These are phyloP conservation scores for Haplosporangium sp. DNA, from an alignment of 371 early-diverging fungal species.

Conservation along the genomic window DNA sequence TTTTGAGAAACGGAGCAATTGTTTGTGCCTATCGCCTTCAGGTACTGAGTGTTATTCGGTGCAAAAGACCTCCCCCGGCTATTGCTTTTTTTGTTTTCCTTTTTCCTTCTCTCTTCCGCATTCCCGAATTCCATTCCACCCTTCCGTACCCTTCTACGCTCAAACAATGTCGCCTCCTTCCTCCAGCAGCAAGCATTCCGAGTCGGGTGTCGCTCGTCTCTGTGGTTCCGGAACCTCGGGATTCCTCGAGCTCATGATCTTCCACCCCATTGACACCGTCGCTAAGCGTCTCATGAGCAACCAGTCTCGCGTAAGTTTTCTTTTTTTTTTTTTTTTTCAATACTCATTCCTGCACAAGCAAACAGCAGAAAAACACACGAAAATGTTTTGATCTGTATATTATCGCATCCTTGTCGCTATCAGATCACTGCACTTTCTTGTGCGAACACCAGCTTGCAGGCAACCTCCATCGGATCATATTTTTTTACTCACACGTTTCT, in stretches of 20 bases:
- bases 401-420: too few species aligned
- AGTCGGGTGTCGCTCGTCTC: constrained; percentile 88
- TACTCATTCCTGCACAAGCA: not conserved
- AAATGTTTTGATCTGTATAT: not conserved
- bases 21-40: too few species aligned
- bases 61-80: too few species aligned
- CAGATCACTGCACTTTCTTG: not conserved
- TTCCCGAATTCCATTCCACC: constrained; percentile 3
- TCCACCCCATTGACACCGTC: constrained; percentile 98
- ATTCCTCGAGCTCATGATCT: constrained; percentile 91
- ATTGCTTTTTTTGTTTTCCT: not conserved
- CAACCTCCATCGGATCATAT: not conserved
- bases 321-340: not conserved
- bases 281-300: constrained; percentile 98
- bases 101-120: not conserved
- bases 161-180: constrained; percentile 69
- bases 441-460: not conserved
- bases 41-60: too few species aligned
- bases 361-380: not conserved
- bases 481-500: not conserved
- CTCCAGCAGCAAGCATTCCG: constrained; percentile 71
- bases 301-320: constrained; percentile 75
- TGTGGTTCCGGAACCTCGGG: constrained; percentile 94
- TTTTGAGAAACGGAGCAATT: too few species aligned
- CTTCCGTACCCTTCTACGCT: not conserved